Percentiles rank a stretch among this genome's conserved stretches.
Evolutionary conservation across 805 yeast species (phyloP).

Genomic region (Barnettozyma pratensis): DNA sequence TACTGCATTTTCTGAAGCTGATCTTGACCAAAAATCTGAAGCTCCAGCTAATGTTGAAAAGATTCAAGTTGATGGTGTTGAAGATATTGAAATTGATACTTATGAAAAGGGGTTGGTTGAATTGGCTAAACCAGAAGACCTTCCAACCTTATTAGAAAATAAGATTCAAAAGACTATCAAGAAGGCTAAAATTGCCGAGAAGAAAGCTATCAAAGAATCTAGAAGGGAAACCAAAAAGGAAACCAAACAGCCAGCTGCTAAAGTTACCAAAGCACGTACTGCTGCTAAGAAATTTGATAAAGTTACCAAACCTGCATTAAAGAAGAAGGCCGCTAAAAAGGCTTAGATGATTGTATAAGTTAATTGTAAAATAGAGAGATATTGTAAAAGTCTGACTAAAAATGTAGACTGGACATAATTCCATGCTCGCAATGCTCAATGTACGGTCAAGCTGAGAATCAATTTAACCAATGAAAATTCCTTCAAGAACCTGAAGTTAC

Average conservation of each 20-base stretch:
- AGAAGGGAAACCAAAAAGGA: background rate
- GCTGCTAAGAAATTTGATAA: background rate
- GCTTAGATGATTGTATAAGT: background rate
- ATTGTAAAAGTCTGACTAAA: too few species aligned
- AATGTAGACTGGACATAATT: too few species aligned
- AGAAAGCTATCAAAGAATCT: background rate
- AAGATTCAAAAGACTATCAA: conserved; percentile 40
- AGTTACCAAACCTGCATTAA: background rate
- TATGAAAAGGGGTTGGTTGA: conserved; percentile 81
- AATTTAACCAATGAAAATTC: too few species aligned
- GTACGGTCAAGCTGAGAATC: too few species aligned
- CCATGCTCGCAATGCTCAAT: too few species aligned
- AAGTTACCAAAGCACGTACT: background rate
- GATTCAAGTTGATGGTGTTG: conserved; percentile 30
- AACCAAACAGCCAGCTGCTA: background rate
- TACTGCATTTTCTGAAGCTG: conserved; percentile 33
- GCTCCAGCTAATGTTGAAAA: background rate
- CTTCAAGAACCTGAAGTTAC: too few species aligned
- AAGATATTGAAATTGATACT: conserved; percentile 42
- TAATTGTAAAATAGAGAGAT: too few species aligned
- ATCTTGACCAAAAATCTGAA: conserved; percentile 16
- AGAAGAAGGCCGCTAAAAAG: background rate
- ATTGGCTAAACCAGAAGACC: conserved; percentile 71
- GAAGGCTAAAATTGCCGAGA: conserved; percentile 12
- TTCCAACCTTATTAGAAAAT: conserved; percentile 55